Evolutionary conservation across 768 basidiomycete species (phyloP).

Genomic region (Phanerochaete carnosa): DNA sequence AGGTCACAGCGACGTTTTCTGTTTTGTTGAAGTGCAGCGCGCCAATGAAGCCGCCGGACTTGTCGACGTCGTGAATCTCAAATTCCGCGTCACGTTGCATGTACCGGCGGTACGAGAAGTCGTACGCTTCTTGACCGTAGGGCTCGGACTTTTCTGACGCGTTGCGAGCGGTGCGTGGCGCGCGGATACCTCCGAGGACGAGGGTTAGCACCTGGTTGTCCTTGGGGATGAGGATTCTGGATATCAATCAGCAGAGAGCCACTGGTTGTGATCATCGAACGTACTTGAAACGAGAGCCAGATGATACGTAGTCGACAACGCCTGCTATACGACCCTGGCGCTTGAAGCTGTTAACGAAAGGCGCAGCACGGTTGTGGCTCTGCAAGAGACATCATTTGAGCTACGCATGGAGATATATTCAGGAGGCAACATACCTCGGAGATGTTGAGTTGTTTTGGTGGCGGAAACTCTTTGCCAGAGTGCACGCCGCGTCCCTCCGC

Average conservation of each 20-base stretch:
- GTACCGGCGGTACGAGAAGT: conserved; percentile 74
- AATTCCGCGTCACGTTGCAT: conserved; percentile 97
- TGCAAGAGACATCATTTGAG: conserved; percentile 23
- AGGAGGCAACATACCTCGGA: conserved; percentile 65
- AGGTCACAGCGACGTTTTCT: conserved; percentile 81
- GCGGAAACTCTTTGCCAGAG: conserved; percentile 82
- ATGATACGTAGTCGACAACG: conserved; percentile 89
- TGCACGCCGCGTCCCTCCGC: conserved; percentile 83
- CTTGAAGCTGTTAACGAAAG: conserved; percentile 91
- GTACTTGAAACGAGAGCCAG: conserved; percentile 94
- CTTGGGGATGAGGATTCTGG: conserved; percentile 78
- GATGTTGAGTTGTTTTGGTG: conserved; percentile 81
- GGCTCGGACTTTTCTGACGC: conserved; percentile 85
- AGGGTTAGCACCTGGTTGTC: conserved; percentile 93
- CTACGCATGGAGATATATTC: too few species aligned
- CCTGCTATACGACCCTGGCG: conserved; percentile 80
- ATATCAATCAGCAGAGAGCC: neutral
- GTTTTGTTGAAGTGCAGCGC: conserved; percentile 80
- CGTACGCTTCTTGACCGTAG: conserved; percentile 77
- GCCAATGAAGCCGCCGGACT: conserved; percentile 95
- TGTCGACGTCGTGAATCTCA: conserved; percentile 86
- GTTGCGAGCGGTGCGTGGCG: conserved; percentile 83
- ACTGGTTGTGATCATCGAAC: conserved; percentile 9
- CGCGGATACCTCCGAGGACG: conserved; percentile 88
- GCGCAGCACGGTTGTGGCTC: conserved; percentile 71